Percentiles rank a stretch among this genome's conserved stretches.
phyloP scores from a whole-genome alignment of 176 grass and related monocot genomes.

The Avena sativa region DNA sequence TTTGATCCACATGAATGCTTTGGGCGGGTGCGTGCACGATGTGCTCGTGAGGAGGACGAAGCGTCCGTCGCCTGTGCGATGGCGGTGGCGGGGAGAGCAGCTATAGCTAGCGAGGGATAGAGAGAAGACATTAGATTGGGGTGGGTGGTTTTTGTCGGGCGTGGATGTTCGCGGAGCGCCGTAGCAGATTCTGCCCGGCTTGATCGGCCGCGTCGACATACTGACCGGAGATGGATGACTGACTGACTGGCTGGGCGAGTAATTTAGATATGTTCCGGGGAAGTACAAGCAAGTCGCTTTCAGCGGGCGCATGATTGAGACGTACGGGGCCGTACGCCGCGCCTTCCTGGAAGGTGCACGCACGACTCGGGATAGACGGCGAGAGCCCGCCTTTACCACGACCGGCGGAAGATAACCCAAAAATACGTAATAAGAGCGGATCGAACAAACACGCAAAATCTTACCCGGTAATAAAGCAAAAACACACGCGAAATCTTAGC shows the following conservation, averaged over 20 bases:
- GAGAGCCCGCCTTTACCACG: background rate
- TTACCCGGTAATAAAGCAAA: background rate
- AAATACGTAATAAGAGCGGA: accelerated
- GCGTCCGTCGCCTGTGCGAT: no score
- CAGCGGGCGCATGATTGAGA: constrained; percentile 5
- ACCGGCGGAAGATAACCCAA: background rate
- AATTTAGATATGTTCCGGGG: background rate
- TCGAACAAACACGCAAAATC: background rate
- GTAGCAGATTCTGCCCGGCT: background rate
- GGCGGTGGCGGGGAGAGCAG: no score
- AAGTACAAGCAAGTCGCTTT: background rate
- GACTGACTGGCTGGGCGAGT: background rate
- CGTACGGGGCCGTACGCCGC: constrained; percentile 16
- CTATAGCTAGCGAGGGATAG: background rate
- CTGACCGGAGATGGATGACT: background rate
- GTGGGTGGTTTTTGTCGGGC: no score
- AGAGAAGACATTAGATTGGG: no score
- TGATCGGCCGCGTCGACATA: background rate
- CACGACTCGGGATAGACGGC: background rate
- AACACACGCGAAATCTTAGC: background rate
- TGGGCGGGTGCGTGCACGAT: no score
- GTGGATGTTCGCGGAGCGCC: background rate
- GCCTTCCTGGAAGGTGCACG: constrained; percentile 1
- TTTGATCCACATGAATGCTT: no score
- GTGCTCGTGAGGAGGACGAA: no score